Percentiles rank a stretch among this genome's conserved stretches.
phyloP scores from a whole-genome alignment of 148 eudicot species.

The Spergularia bocconei region DNA sequence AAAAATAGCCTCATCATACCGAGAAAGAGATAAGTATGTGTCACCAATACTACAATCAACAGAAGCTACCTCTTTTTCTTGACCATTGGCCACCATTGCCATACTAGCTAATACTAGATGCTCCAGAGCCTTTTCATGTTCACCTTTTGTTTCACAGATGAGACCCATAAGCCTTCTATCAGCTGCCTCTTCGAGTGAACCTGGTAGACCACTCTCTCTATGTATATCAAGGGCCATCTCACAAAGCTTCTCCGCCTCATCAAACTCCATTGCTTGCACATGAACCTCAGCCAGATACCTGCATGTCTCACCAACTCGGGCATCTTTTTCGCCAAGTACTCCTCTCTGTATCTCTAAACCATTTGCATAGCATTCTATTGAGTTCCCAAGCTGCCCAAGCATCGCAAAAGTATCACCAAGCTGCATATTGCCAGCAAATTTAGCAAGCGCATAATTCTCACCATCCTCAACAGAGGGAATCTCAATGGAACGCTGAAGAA shows the following conservation, averaged over 20 bases:
- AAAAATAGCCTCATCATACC: slow-evolving; percentile 90
- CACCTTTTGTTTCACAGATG: slow-evolving; percentile 85
- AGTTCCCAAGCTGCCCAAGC: slow-evolving; percentile 82
- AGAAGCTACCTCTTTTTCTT: slow-evolving; percentile 86
- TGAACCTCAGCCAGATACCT: slow-evolving; percentile 93
- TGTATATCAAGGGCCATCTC: slow-evolving; percentile 89
- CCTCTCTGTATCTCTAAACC: slow-evolving; percentile 76
- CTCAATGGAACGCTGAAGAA: slow-evolving; percentile 71
- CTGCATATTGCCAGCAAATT: slow-evolving; percentile 97
- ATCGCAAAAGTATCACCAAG: slow-evolving; percentile 89
- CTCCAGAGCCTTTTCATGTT: slow-evolving; percentile 91
- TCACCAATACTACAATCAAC: slow-evolving; percentile 98
- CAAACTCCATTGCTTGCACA: slow-evolving; percentile 89
- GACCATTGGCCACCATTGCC: slow-evolving; percentile 97
- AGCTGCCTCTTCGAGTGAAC: slow-evolving; percentile 90
- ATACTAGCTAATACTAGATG: slow-evolving; percentile 94
- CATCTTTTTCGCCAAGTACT: slow-evolving; percentile 73
- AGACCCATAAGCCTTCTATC: slow-evolving; percentile 97
- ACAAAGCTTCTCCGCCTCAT: slow-evolving; percentile 82
- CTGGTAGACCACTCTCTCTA: slow-evolving; percentile 62
- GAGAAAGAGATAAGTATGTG: slow-evolving; percentile 65
- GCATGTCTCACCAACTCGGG: slow-evolving; percentile 91
- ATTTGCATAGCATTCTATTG: slow-evolving; percentile 61
- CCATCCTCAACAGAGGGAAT: slow-evolving; percentile 67
- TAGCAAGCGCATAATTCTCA: slow-evolving; percentile 85